These are phyloP conservation scores for Orbilia blumenaviensis DNA, from an alignment of 2,329 filamentous ascomycete species.

Conservation along the genomic window DNA sequence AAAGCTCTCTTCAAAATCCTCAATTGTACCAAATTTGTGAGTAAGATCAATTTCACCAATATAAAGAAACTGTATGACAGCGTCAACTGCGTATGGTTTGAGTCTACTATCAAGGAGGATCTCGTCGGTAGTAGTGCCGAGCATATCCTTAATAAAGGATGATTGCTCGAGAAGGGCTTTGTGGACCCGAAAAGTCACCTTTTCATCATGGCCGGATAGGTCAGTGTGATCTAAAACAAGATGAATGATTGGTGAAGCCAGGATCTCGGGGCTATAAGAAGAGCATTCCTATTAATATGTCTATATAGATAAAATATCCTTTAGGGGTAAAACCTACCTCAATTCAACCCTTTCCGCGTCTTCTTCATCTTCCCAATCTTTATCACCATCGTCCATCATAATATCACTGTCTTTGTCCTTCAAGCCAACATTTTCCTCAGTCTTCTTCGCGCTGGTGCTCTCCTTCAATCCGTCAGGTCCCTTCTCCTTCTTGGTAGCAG, in stretches of 20 bases:
- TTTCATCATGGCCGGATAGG: conserved; percentile 15
- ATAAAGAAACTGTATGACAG: conserved; percentile 36
- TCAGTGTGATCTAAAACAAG: conserved; percentile 35
- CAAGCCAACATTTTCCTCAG: not conserved
- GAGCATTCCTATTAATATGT: not conserved
- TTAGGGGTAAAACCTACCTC: not conserved
- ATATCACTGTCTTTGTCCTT: not conserved
- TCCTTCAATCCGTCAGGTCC: conserved; percentile 37
- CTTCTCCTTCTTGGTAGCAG: conserved; percentile 26
- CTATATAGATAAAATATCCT: not conserved
- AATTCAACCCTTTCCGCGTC: not conserved
- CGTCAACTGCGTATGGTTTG: conserved; percentile 41
- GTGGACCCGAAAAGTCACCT: conserved; percentile 32
- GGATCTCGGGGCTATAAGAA: conserved; percentile 13
- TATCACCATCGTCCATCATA: conserved; percentile 20
- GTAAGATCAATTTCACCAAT: conserved; percentile 27
- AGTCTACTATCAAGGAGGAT: conserved; percentile 25
- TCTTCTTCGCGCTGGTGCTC: not conserved
- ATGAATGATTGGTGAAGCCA: conserved; percentile 26
- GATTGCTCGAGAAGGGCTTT: conserved; percentile 10
- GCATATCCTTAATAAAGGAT: not conserved
- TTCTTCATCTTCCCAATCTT: conserved; percentile 30
- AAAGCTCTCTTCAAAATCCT: conserved; percentile 27
- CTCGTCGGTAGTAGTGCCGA: conserved; percentile 14
- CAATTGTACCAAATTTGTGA: conserved; percentile 30